A percentile compares a stretch with the other conserved stretches of the same genome.
Evolutionary conservation across 139 green algal genomes (phyloP).

Genomic region (Coelastrella sp.): DNA sequence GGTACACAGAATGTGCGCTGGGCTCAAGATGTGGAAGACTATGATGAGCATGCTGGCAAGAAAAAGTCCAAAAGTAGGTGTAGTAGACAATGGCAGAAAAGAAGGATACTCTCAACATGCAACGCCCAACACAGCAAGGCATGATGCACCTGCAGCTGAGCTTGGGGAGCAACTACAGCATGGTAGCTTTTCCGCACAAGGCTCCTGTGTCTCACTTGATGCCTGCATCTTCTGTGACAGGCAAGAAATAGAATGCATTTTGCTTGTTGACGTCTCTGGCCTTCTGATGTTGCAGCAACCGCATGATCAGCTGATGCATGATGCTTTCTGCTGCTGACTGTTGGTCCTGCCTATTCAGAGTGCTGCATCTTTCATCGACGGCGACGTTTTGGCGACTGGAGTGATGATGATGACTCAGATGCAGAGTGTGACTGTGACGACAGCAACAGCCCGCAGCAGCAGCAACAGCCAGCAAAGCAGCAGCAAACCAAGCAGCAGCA

Average conservation of each 20-base stretch:
- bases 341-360: conserved; percentile 66
- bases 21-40: conserved; percentile 79
- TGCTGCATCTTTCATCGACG: conserved; percentile 92
- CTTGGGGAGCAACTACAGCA: too few relatives aligned
- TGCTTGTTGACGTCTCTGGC: too few relatives aligned
- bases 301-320: not conserved
- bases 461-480: conserved; percentile 13
- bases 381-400: conserved; percentile 88
- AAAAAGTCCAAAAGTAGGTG: conserved; percentile 83
- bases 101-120: conserved; percentile 3
- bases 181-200: too few relatives aligned
- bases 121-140: not conserved
- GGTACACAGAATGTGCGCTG: conserved; percentile 71
- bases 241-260: too few relatives aligned
- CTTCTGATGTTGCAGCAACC: too few relatives aligned
- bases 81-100: not conserved
- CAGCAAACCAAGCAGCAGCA: not conserved
- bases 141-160: too few relatives aligned
- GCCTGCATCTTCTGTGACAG: too few relatives aligned
- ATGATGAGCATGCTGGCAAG: conserved; percentile 81
- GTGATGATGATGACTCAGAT: conserved; percentile 82
- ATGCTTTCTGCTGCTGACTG: not conserved
- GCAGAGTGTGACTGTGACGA: conserved; percentile 58
- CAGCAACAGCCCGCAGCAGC: not conserved
- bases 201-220: too few relatives aligned